Base-by-base conservation (phyloP, 371 early-diverging fungal species). In the Mortierella sp. region DNA sequence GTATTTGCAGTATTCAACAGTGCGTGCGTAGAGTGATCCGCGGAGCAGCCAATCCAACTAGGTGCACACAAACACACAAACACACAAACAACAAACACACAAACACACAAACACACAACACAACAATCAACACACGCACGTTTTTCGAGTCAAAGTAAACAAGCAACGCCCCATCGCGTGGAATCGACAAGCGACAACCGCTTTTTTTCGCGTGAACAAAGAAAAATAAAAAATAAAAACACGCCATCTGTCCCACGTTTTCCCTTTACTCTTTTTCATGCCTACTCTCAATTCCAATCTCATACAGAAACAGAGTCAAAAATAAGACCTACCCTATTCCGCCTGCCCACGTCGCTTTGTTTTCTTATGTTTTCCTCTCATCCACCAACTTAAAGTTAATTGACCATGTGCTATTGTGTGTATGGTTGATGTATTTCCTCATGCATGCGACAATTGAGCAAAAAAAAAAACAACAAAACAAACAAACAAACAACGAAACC, bases 301-400 rank as follows among this genome's bases (percentile, higher is more conserved):
- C 41, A 41, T 41, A 6, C 41, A 41, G 41, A 41, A 41, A 41
- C 48, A 48, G 12, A 14, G 51, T 4, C 51, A 51, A 51, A 49
- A 16, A 14, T 46, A 58, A 29, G 14, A 11, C 12, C 3, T 3
- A 29, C 27, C 58, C 58, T n/a, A 8, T 12, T 27, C 58, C 10
- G 12, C 32, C 35, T 4, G 60, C 60, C 60, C 60, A 60, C 60
- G 60, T 55, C 16, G 48, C 11, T 46, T 46, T 11, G 48, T 11
- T 46, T 46, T 14, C 48, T 11, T 46, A 11, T 46, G 48, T 46
- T 46, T 54, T 18, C 16, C 38, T 38, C 24, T 18, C 38, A 21
- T 65, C 11, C 21, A 6, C 60, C 60, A 14, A 65, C 38, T 35
- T 65, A 65, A 65, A 35, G 65, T 65, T 65, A 65, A 65, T 65